Percentiles rank a stretch among this genome's conserved stretches.
These are phyloP conservation scores for Iris pallida DNA, from an alignment of 116 monocot genomes.

Conservation along the genomic window DNA sequence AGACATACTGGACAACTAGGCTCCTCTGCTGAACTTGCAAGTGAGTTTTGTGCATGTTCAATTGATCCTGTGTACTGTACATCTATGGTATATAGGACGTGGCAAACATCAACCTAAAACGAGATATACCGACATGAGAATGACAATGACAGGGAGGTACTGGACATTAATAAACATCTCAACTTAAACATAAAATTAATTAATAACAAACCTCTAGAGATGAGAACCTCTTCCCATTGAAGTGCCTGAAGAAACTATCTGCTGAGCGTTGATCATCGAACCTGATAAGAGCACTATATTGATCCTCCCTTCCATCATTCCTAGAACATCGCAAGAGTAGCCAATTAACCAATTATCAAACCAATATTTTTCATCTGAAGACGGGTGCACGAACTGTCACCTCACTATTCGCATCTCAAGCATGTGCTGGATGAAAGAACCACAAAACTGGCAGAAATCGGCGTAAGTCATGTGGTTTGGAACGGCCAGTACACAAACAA, in stretches of 20 bases:
- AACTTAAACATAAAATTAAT: background rate
- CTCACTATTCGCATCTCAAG: slow-evolving; percentile 89
- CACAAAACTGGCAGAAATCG: slow-evolving; percentile 86
- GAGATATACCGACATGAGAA: slow-evolving; percentile 1
- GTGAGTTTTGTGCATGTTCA: slow-evolving; percentile 58
- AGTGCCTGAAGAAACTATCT: slow-evolving; percentile 74
- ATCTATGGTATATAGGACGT: slow-evolving; percentile 55
- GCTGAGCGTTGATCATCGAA: slow-evolving; percentile 69
- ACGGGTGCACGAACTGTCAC: slow-evolving; percentile 15
- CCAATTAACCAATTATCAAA: slow-evolving; percentile 1
- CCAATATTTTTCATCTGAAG: background rate
- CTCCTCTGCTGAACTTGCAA: slow-evolving; percentile 56
- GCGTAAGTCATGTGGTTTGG: slow-evolving; percentile 99
- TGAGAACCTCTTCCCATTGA: slow-evolving; percentile 73
- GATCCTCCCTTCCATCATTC: slow-evolving; percentile 75
- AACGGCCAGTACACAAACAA: slow-evolving; percentile 72
- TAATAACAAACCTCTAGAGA: slow-evolving; percentile 64
- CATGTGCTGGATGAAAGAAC: slow-evolving; percentile 69
- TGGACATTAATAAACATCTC: background rate
- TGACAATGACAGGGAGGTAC: background rate
- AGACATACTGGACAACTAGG: slow-evolving; percentile 89
- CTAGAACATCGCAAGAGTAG: slow-evolving; percentile 25
- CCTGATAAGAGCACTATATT: slow-evolving; percentile 66
- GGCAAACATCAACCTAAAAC: slow-evolving; percentile 68
- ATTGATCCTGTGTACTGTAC: slow-evolving; percentile 82